Evolutionary conservation across 2,329 filamentous ascomycete species (phyloP), one percentile per base, ranked within the genome.

Genomic region (Westerdykella ornata): DNA sequence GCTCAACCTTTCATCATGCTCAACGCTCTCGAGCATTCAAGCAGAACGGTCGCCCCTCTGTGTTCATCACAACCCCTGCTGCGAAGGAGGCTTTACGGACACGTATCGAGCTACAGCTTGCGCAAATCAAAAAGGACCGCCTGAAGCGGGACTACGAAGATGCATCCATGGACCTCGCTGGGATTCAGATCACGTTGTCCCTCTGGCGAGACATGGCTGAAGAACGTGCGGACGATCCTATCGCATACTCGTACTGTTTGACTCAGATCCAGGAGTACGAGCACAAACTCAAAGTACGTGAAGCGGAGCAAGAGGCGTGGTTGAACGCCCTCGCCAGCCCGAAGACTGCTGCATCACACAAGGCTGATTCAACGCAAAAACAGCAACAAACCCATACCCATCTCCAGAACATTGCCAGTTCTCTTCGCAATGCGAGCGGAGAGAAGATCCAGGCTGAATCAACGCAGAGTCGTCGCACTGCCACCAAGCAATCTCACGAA

Each of bases 191-290:
- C 29, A 42, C 52, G 35, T 22, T 48, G 5, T 37, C 43, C 13
- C 44, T 38, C 12, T 59, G 50, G 50, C 29, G 19, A 5, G 45
- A 47, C n/a, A 20, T 56, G 15, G 45, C 31, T 14, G 39, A 46
- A 4, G 42, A 54, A 31, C 39, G 51, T 22, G 35, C 34, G 22
- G 9, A 26, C 16, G 41, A 49, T 31, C 36, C 45, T 2, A 5
- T 38, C 2, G 34, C 52, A 37, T 39, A 37, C 5, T 47, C 42
- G 16, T 36, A 51, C 33, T 55, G 52, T 18, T 31, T 31, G 12
- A 38, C 45, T 20, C 43, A 43, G 22, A 41, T 47, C 22, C 31
- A 51, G 19, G 48, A 51, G 19, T 55, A 59, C 32, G 34, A 44
- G 16, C 30, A 41, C 7, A 54, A 54, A 39, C 35, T 56, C 5